phyloP scores from a whole-genome alignment of 768 basidiomycete species.

The Russula abietina region DNA sequence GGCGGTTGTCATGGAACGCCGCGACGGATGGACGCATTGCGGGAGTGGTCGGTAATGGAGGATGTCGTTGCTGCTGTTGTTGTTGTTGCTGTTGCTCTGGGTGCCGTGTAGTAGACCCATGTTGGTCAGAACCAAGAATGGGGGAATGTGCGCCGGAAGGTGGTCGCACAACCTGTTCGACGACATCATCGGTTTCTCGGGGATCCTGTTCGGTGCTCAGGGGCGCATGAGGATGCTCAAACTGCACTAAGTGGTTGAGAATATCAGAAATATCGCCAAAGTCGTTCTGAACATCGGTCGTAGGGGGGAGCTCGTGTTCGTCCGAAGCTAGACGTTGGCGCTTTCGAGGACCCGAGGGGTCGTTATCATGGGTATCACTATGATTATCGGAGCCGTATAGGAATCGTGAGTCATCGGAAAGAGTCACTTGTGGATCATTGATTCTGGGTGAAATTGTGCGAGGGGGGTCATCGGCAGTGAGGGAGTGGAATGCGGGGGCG shows the following conservation, averaged over 20 bases:
- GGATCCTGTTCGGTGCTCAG: constrained; percentile 1
- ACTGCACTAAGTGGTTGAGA: constrained; percentile 65
- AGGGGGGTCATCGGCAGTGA: constrained; percentile 49
- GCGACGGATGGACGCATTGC: neutral
- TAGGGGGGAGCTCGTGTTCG: constrained; percentile 30
- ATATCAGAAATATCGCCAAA: constrained; percentile 78
- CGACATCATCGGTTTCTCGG: constrained; percentile 11
- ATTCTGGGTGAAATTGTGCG: constrained; percentile 14
- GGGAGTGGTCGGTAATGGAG: constrained; percentile 2
- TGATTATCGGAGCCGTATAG: constrained; percentile 35
- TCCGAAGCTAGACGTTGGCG: constrained; percentile 27
- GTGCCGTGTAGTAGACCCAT: neutral
- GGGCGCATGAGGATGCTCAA: constrained; percentile 48
- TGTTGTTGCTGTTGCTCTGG: constrained; percentile 10
- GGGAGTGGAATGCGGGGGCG: constrained; percentile 73
- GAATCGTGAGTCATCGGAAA: constrained; percentile 30
- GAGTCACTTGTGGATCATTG: constrained; percentile 14
- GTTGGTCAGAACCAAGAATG: constrained; percentile 9
- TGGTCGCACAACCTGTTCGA: constrained; percentile 18
- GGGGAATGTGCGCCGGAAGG: constrained; percentile 14
- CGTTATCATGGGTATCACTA: constrained; percentile 31
- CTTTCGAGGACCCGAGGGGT: constrained; percentile 17
- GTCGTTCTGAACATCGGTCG: constrained; percentile 54
- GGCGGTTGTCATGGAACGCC: constrained; percentile 6
- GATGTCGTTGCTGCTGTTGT: constrained; percentile 8